Percentiles rank a stretch among this genome's conserved stretches.
Conservation (phyloP, 257 asterid species). For the Osmanthus fragrans region DNA sequence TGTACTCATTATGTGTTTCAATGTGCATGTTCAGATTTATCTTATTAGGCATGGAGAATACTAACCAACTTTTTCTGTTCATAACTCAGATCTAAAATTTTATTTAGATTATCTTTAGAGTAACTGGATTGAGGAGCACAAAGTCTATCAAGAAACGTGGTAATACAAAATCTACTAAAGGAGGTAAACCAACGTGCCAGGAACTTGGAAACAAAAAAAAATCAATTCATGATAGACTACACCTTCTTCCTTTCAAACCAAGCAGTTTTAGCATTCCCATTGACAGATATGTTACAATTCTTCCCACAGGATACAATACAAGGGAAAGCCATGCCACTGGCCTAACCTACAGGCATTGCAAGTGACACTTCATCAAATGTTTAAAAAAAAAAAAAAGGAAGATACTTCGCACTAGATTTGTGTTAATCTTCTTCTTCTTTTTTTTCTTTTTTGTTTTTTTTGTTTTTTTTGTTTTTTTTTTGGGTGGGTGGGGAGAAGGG, state of each 20-base stretch:
- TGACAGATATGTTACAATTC: slow-evolving; percentile 91
- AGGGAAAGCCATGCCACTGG: slow-evolving; percentile 99
- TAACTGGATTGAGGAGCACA: slow-evolving; percentile 2
- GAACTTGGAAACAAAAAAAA: not conserved
- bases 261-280: slow-evolving; percentile 98
- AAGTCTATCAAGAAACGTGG: slow-evolving; percentile 1
- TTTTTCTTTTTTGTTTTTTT: slow-evolving; percentile 1
- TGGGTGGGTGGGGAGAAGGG: not conserved
- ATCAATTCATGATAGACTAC: not conserved
- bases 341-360: slow-evolving; percentile 73
- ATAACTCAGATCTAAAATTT: not conserved
- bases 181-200: not conserved
- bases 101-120: slow-evolving; percentile 11
- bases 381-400: not conserved
- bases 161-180: not conserved
- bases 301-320: slow-evolving; percentile 89
- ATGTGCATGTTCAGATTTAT: not conserved
- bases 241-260: slow-evolving; percentile 97
- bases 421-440: not conserved
- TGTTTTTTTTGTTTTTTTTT: no score
- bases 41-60: not conserved
- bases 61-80: not conserved
- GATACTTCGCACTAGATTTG: not conserved
- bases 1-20: not conserved
- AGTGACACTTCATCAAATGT: slow-evolving; percentile 30